A percentile compares a stretch with the other conserved stretches of the same genome.
Conservation (phyloP, 2,329 filamentous ascomycete genomes). For the Diplodia seriata region DNA sequence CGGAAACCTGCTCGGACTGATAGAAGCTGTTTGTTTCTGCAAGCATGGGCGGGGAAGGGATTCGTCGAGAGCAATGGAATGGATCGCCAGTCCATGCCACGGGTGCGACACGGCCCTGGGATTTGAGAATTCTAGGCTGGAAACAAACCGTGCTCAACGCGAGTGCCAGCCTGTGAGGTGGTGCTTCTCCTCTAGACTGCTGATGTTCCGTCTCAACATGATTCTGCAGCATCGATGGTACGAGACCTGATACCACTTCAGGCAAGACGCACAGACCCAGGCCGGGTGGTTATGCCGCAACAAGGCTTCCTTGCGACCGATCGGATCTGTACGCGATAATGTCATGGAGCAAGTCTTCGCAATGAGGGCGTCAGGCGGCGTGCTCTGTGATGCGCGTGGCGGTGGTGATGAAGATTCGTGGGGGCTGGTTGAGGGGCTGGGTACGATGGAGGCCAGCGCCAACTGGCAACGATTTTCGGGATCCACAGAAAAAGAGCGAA, state of each 20-base stretch:
- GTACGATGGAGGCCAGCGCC: slow-evolving; percentile 17
- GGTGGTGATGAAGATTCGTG: slow-evolving; percentile 6
- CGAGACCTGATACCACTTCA: background rate
- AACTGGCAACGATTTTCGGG: slow-evolving; percentile 20
- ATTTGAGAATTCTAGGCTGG: background rate
- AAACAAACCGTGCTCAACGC: background rate
- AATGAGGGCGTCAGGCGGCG: slow-evolving; percentile 7
- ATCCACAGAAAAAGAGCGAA: slow-evolving; percentile 11
- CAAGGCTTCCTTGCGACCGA: slow-evolving; percentile 10
- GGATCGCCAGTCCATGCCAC: background rate
- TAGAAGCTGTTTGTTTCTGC: background rate
- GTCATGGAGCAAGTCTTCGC: background rate
- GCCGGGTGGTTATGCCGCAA: background rate
- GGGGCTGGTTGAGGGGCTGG: slow-evolving; percentile 23
- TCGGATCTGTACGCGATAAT: background rate
- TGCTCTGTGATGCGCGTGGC: background rate
- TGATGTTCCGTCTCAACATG: too few relatives aligned
- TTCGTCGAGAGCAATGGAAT: background rate
- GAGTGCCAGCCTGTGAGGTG: background rate
- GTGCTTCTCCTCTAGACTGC: background rate
- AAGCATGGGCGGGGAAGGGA: background rate
- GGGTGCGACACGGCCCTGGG: slow-evolving; percentile 6
- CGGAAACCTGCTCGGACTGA: background rate
- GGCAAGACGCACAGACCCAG: slow-evolving; percentile 17
- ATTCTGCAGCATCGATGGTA: slow-evolving; percentile 3